Evolutionary conservation across 164 flowering plant genomes (phyloP), one percentile per base, ranked within the genome.

Genomic region (Nymphaea colorata): DNA sequence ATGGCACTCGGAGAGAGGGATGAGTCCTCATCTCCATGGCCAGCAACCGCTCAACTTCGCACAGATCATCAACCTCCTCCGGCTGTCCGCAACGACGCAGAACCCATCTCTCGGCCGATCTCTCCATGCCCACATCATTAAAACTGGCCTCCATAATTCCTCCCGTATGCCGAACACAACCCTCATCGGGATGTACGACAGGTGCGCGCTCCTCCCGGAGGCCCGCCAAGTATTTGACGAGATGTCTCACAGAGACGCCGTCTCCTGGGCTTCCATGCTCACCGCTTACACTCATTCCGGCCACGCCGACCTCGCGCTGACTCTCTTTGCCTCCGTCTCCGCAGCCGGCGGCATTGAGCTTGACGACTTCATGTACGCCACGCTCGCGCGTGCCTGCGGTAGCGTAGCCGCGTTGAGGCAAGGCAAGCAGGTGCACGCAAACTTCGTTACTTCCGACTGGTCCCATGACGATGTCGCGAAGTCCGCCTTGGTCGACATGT

Each of bases 401-500:
- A 69, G 71, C 62, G 69, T 77, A 67, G 70, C 76, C 15, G 71
- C 77, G 59, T 4, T 78, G 44, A 80, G 66, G 66, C 77, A 68
- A 25, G 98, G 96, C 5, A 77, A 70, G 65, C 98, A 90, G 79
- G 87, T 90, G 42, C 98, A 93, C 69, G 83, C 76, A 16, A 76
- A 74, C 18, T 88, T 84, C 68, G 11, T 85, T 4, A 62, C 73
- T 15, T 93, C 96, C 0, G 69, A 68, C 1, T 87, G 73, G 74
- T 53, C 63, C 8, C 77, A 74, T 42, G 95, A 93, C 64, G 87
- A 85, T 73, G 90, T 93, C 59, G 82, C 80, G 5, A 90, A 87
- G 69, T 90, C 95, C 0, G 80, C 94, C 1, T 75, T 92, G 66
- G 87, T 92, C 68, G 93, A 92, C 74, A 84, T 92, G 91, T 92